Percentiles rank a stretch among this genome's conserved stretches.
Evolutionary conservation across 768 basidiomycete species (phyloP).

Genomic region (Ephemerocybe angulata): DNA sequence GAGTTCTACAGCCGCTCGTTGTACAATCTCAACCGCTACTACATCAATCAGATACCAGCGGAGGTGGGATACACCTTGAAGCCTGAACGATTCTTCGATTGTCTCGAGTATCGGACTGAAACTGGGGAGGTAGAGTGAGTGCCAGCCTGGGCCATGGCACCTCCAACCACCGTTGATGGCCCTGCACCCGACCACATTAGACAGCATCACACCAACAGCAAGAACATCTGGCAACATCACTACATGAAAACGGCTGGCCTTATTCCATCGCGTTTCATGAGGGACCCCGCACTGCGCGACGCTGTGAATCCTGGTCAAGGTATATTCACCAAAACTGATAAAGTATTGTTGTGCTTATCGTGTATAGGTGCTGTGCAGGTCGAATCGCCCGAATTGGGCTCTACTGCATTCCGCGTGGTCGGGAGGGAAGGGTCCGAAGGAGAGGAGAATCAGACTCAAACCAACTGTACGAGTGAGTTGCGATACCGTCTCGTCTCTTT

Average conservation of each 20-base stretch:
- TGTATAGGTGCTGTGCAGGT: no score
- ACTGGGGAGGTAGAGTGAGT: background rate
- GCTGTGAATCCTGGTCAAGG: no score
- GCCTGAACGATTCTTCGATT: background rate
- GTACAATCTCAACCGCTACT: background rate
- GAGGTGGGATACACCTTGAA: background rate
- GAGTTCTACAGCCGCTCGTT: background rate
- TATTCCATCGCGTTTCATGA: background rate
- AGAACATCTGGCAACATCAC: background rate
- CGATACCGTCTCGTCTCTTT: no score
- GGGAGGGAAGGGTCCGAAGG: no score
- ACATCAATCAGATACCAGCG: background rate
- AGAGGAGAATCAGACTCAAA: no score
- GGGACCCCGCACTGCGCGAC: background rate
- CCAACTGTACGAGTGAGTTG: no score
- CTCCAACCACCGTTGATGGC: background rate
- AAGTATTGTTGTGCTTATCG: no score
- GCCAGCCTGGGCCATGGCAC: background rate
- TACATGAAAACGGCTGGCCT: background rate
- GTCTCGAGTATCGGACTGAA: background rate
- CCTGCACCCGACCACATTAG: background rate
- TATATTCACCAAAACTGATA: no score
- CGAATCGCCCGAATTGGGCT: no score
- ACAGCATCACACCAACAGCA: background rate
- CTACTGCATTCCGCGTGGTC: no score